Evolutionary conservation across 2,329 filamentous ascomycete genomes (phyloP), one percentile per base, ranked within the genome.

Genomic region (Helminthosporium solani): DNA sequence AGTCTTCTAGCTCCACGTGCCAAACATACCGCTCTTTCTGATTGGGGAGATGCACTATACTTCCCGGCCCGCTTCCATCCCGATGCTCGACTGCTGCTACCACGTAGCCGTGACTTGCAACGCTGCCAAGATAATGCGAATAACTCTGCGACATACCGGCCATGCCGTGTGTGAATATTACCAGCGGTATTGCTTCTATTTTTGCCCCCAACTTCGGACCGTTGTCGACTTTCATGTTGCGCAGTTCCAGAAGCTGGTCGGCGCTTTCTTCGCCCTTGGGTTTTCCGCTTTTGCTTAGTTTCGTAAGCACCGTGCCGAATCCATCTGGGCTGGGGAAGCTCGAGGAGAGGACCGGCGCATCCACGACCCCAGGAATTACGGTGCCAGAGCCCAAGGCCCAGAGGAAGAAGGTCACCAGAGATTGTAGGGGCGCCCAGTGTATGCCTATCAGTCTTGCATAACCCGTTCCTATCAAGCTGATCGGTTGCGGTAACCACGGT

Each of bases 161-260:
- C 71, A 74, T 74, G 5, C 74, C 74, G 52, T 77, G 74, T 3
- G 70, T 73, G 50, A 77, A 75, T 5, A 77, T 67, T 11, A 76
- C 66, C 35, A 73, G 67, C 0, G 74, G 73, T 21, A 75, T 66
- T 14, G 50, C 54, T 21, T 68, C 66, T 20, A 48, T 41, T 3
- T 48, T 49, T 15, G 54, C 46, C 5, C 27, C 46, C 18, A 51
- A 23, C 7, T 54, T 58, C 23, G 38, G 35, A 9, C n/a, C 23
- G 15, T 46, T 37, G 1, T 28, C 33, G 7, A 9, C 16, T 16
- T 62, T 64, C 33, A 59, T 30, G 25, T 61, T 52, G 19, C 39
- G 41, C 21, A 46, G 18, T 33, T 54, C 42, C 5, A 46, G 34
- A 9, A 49, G 21, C 20, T 47, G 33, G n/a, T 46, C 42, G 9